Evolutionary conservation across 2,329 filamentous ascomycete species (phyloP).

Genomic region (Fusarium siculi): DNA sequence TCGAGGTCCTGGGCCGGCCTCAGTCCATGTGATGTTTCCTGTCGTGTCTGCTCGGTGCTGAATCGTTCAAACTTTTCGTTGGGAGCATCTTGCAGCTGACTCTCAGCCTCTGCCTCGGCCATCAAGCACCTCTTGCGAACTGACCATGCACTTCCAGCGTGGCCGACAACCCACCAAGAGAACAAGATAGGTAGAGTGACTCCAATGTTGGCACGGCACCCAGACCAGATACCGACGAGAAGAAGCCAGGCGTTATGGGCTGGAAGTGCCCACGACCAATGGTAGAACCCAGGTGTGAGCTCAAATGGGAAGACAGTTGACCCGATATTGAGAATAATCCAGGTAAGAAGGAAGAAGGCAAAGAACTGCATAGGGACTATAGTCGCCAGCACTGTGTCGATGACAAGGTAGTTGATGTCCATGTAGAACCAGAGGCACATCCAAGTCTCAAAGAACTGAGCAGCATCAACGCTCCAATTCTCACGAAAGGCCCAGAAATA

Average conservation of each 20-base stretch:
- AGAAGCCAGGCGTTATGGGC: constrained; percentile 18
- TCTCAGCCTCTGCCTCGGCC: constrained; percentile 3
- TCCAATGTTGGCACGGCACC: background rate
- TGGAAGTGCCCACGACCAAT: constrained; percentile 19
- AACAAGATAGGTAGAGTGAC: constrained; percentile 20
- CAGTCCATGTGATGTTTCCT: background rate
- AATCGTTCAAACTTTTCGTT: background rate
- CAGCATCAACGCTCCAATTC: constrained; percentile 51
- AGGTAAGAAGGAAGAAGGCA: constrained; percentile 54
- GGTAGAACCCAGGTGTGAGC: constrained; percentile 23
- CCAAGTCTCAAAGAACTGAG: constrained; percentile 41
- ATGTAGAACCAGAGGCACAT: constrained; percentile 52
- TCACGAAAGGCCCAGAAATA: constrained; percentile 57
- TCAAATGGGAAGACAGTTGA: constrained; percentile 23
- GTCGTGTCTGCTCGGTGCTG: background rate
- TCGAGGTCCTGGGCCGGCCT: background rate
- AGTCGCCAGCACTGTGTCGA: constrained; percentile 47
- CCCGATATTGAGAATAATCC: constrained; percentile 42
- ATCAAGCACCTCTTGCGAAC: constrained; percentile 25
- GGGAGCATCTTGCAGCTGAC: background rate
- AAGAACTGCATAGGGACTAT: constrained; percentile 50
- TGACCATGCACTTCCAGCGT: constrained; percentile 19
- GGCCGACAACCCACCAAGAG: constrained; percentile 21
- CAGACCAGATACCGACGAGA: constrained; percentile 24
- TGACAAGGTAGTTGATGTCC: constrained; percentile 53